These are phyloP conservation scores for Rhodotorula taiwanensis DNA, from an alignment of 768 basidiomycete species.

Conservation along the genomic window DNA sequence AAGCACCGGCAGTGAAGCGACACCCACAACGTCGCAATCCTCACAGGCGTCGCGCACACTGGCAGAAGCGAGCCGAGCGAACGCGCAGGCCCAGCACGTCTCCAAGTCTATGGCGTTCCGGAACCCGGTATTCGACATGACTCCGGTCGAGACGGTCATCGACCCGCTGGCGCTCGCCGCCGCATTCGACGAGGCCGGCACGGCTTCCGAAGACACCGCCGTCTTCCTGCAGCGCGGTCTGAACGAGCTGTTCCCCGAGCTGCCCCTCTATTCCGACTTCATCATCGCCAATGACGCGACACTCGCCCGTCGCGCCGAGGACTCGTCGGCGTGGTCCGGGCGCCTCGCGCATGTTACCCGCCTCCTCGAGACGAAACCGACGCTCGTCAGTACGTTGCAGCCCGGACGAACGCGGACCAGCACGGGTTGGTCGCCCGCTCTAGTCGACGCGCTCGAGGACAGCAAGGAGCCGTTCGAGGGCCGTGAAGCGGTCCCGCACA, in stretches of 20 bases:
- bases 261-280: constrained; percentile 49
- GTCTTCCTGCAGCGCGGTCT: constrained; percentile 41
- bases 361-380: constrained; percentile 75
- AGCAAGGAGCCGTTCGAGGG: constrained; percentile 31
- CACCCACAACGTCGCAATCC: neutral
- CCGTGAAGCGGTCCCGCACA: constrained; percentile 21
- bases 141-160: constrained; percentile 21
- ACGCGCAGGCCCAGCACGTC: constrained; percentile 18
- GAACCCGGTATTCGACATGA: constrained; percentile 36
- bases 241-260: constrained; percentile 74
- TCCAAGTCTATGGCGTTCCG: constrained; percentile 31
- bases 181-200: constrained; percentile 3
- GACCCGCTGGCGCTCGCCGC: constrained; percentile 20
- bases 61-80: constrained; percentile 7
- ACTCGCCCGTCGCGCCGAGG: constrained; percentile 63
- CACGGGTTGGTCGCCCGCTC: constrained; percentile 46
- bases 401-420: constrained; percentile 70
- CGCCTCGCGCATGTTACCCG: constrained; percentile 67
- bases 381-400: constrained; percentile 73
- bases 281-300: constrained; percentile 27
- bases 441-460: constrained; percentile 33
- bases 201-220: constrained; percentile 8
- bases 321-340: constrained; percentile 57
- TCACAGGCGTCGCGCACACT: constrained; percentile 3
- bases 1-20: constrained; percentile 11